phyloP scores from a whole-genome alignment of 2,329 filamentous ascomycete genomes.

The Hypoxylon sp. region DNA sequence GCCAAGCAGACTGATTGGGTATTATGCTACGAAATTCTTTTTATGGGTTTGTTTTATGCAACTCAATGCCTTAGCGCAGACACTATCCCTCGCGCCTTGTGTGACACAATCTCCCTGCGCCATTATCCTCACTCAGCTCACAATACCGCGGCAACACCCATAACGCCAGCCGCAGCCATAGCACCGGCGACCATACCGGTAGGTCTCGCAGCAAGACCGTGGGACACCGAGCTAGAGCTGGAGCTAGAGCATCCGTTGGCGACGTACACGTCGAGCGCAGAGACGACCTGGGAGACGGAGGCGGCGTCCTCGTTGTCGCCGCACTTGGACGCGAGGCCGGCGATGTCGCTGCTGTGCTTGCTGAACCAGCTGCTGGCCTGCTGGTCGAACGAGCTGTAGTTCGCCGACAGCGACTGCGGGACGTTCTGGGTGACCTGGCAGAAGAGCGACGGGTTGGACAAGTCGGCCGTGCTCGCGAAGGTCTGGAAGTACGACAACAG shows the following conservation, averaged over 20 bases:
- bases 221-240: slow-evolving; percentile 5
- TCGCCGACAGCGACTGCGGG: slow-evolving; percentile 32
- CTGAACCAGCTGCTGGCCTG: slow-evolving; percentile 41
- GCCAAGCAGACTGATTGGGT: neutral
- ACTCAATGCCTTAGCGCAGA: neutral
- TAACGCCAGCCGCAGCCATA: slow-evolving; percentile 44
- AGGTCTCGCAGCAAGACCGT: slow-evolving; percentile 39
- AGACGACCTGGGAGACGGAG: slow-evolving; percentile 13
- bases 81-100: neutral
- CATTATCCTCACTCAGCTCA: slow-evolving; percentile 11
- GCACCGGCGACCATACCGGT: slow-evolving; percentile 45
- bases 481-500: slow-evolving; percentile 28
- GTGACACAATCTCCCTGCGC: neutral
- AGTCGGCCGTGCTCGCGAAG: slow-evolving; percentile 28
- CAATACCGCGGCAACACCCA: slow-evolving; percentile 52
- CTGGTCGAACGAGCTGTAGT: slow-evolving; percentile 40
- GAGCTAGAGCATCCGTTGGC: slow-evolving; percentile 1
- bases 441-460: slow-evolving; percentile 19
- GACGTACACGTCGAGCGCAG: slow-evolving; percentile 15
- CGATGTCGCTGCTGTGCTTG: slow-evolving; percentile 33
- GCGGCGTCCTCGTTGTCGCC: slow-evolving; percentile 9
- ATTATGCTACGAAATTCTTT: neutral
- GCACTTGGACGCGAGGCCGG: slow-evolving; percentile 26
- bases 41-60: neutral
- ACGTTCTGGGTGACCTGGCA: slow-evolving; percentile 33